These are phyloP conservation scores for Ganoderma lucidum DNA, from an alignment of 1,284 basidiomycete species.

Conservation along the genomic window DNA sequence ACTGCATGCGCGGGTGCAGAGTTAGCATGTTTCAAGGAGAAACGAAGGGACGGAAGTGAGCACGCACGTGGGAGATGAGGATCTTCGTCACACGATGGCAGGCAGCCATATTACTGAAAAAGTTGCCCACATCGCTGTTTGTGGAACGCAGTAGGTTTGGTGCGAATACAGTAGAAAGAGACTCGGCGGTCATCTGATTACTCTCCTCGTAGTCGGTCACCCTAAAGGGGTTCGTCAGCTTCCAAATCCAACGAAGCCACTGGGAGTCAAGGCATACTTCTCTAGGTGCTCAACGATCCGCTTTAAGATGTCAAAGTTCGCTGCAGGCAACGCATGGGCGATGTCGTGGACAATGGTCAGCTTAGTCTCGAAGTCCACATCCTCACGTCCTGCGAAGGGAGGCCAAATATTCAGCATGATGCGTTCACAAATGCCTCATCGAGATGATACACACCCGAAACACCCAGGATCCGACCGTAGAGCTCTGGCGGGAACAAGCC, in stretches of 20 bases:
- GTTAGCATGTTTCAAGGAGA: conserved; percentile 1
- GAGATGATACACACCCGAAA: conserved; percentile 59
- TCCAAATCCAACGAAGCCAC: neutral
- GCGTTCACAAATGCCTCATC: neutral
- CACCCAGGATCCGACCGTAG: conserved; percentile 73
- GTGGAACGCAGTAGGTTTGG: conserved; percentile 78
- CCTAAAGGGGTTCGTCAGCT: conserved; percentile 45
- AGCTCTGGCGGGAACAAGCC: conserved; percentile 76
- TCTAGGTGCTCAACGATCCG: conserved; percentile 86
- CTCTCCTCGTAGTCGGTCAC: conserved; percentile 86
- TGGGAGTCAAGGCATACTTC: conserved; percentile 52
- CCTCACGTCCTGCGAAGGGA: conserved; percentile 30
- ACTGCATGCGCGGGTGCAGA: conserved; percentile 38
- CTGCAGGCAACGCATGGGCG: conserved; percentile 71
- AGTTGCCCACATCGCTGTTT: conserved; percentile 76
- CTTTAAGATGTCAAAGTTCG: conserved; percentile 78
- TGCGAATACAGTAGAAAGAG: conserved; percentile 84
- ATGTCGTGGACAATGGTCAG: conserved; percentile 69
- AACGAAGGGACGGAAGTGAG: neutral
- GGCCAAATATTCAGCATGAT: neutral
- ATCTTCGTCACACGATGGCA: conserved; percentile 80
- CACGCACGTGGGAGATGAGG: conserved; percentile 77
- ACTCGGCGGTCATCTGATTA: conserved; percentile 87
- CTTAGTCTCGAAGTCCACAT: conserved; percentile 62
- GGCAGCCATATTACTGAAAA: conserved; percentile 80